Conservation (phyloP, 176 grass and related monocot genomes). For the Raddia distichophylla region DNA sequence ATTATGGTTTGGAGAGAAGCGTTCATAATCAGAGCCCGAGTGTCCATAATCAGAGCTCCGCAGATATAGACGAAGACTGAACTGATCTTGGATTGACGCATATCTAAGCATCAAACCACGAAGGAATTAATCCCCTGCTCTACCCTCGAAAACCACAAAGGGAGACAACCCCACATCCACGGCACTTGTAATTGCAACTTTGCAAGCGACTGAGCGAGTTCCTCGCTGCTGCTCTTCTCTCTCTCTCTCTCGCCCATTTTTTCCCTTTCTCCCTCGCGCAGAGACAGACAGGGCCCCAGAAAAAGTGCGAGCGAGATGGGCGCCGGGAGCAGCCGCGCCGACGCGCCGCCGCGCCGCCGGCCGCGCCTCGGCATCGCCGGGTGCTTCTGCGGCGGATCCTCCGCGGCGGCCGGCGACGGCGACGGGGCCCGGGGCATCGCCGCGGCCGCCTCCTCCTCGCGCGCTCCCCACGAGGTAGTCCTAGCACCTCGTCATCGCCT, state of each 20-base stretch:
- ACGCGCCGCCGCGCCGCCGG: conserved; percentile 47
- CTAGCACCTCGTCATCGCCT: conserved; percentile 9
- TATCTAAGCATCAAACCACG: conserved; percentile 6
- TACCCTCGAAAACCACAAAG: not conserved
- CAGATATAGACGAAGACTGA: no score
- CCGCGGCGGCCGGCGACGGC: conserved; percentile 24
- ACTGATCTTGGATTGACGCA: no score
- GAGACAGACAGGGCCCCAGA: not conserved
- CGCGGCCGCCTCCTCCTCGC: conserved; percentile 37
- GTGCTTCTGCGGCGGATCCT: conserved; percentile 73
- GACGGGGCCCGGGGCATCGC: conserved; percentile 24
- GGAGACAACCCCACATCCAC: conserved; percentile 31
- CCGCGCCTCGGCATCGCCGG: conserved; percentile 47
- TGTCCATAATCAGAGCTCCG: no score
- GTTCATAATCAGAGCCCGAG: no score
- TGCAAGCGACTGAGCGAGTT: not conserved
- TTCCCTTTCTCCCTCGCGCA: not conserved
- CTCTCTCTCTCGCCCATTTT: not conserved
- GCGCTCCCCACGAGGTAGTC: conserved; percentile 49
- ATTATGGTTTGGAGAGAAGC: no score
- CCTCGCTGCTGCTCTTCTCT: no score
- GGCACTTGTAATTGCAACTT: conserved; percentile 19
- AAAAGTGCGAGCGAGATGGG: conserved; percentile 59
- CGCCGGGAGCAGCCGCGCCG: conserved; percentile 68
- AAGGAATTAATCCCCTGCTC: not conserved